These are phyloP conservation scores for Coemansia umbellata DNA, from an alignment of 192 early-diverging fungal species.

Conservation along the genomic window DNA sequence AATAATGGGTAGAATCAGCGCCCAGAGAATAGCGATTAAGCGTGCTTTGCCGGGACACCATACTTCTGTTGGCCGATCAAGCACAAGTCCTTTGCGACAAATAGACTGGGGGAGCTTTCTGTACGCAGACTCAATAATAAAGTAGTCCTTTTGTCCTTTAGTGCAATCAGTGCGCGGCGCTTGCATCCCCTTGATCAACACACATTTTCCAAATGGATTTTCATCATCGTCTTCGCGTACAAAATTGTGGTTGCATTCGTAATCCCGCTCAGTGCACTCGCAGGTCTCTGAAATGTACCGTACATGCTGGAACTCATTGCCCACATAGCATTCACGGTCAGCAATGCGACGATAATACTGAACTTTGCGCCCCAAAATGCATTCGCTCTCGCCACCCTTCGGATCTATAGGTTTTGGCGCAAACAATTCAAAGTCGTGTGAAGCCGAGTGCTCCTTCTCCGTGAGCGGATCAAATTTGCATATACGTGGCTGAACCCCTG, in stretches of 20 bases:
- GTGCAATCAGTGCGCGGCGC: constrained; percentile 57
- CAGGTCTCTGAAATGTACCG: constrained; percentile 60
- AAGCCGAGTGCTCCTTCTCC: constrained; percentile 33
- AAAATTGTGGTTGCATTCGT: constrained; percentile 90
- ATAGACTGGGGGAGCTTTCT: constrained; percentile 82
- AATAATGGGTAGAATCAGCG: constrained; percentile 28
- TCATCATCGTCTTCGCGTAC: constrained; percentile 50
- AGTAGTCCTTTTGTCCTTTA: constrained; percentile 54
- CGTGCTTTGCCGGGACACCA: constrained; percentile 65
- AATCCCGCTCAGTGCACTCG: constrained; percentile 73
- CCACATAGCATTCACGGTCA: constrained; percentile 69
- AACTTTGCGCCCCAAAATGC: constrained; percentile 63
- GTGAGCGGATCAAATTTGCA: constrained; percentile 44
- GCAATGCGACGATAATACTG: constrained; percentile 71
- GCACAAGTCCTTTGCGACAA: constrained; percentile 70
- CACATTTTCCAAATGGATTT: constrained; percentile 53
- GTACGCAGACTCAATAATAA: constrained; percentile 77
- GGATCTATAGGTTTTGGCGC: constrained; percentile 46
- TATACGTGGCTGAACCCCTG: constrained; percentile 39
- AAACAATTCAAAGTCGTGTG: constrained; percentile 71
- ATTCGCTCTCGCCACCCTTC: constrained; percentile 41
- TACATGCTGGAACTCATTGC: constrained; percentile 61
- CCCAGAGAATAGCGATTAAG: constrained; percentile 35
- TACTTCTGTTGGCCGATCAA: constrained; percentile 54
- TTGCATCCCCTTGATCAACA: constrained; percentile 56